Conservation (phyloP, 2,329 filamentous ascomycete species). For the Furcasterigmium sp. region DNA sequence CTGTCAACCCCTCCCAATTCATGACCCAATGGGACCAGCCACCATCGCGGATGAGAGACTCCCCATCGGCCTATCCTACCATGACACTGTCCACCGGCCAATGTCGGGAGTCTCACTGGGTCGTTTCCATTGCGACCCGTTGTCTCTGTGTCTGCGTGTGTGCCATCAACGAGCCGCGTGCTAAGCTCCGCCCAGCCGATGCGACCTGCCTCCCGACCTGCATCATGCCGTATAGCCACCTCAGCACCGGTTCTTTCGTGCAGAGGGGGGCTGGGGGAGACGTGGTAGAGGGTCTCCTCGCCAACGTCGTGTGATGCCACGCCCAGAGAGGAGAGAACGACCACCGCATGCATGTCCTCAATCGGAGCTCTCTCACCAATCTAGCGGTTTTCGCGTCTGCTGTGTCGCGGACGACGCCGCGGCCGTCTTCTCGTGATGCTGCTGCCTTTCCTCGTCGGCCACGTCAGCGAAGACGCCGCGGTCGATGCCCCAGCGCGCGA, state of each 20-base stretch:
- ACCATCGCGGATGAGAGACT: too few relatives aligned
- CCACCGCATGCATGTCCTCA: not conserved
- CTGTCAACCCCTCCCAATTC: too few relatives aligned
- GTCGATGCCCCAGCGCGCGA: conserved; percentile 27
- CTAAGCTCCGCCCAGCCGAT: not conserved
- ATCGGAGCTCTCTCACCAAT: not conserved
- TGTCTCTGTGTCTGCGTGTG: too few relatives aligned
- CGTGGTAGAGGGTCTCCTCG: not conserved
- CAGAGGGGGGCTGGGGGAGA: too few relatives aligned
- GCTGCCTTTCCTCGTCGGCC: conserved; percentile 22
- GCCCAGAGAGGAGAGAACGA: not conserved
- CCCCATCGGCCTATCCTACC: too few relatives aligned
- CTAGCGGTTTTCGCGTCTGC: not conserved
- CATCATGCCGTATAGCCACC: not conserved
- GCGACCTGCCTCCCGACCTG: not conserved
- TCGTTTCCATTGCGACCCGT: too few relatives aligned
- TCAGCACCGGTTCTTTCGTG: not conserved
- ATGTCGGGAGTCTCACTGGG: too few relatives aligned
- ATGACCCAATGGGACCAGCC: too few relatives aligned
- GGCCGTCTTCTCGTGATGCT: conserved; percentile 2
- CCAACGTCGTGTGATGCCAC: not conserved
- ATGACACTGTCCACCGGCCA: too few relatives aligned
- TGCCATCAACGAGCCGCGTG: too few relatives aligned
- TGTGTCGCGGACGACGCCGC: conserved; percentile 3
- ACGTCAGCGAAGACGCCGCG: conserved; percentile 18